These are phyloP conservation scores for Capronia americana DNA, from an alignment of 2,329 filamentous ascomycete species.

Conservation along the genomic window DNA sequence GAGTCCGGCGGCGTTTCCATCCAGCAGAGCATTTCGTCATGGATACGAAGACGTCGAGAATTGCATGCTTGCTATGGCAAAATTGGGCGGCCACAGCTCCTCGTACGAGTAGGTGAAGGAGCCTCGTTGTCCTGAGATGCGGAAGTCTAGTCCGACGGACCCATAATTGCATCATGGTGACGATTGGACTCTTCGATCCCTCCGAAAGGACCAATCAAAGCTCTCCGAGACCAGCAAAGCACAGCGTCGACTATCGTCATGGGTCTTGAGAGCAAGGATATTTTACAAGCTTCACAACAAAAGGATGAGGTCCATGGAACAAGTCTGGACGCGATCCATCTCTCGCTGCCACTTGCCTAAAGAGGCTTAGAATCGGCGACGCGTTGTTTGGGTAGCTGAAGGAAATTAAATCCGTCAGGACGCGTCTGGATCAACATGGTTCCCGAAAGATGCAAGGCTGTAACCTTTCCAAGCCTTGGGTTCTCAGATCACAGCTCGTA, in stretches of 20 bases:
- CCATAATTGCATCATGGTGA: slow-evolving; percentile 5
- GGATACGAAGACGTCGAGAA: background rate
- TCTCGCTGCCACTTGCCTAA: background rate
- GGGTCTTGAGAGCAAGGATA: background rate
- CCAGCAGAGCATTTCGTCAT: slow-evolving; percentile 7
- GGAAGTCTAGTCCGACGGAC: background rate
- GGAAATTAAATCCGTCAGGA: background rate
- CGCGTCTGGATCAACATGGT: background rate
- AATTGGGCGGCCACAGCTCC: background rate
- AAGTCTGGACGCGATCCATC: background rate
- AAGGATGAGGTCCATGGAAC: background rate
- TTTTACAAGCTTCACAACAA: background rate
- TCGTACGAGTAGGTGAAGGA: too few species aligned
- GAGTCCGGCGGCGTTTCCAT: slow-evolving; percentile 3
- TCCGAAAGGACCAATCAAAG: background rate
- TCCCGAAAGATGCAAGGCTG: background rate
- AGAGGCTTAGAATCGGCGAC: background rate
- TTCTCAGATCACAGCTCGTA: background rate
- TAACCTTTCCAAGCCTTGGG: too few species aligned
- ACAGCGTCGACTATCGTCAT: background rate
- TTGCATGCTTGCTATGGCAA: slow-evolving; percentile 4
- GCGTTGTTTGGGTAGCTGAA: background rate
- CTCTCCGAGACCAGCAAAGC: background rate
- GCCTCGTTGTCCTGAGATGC: background rate
- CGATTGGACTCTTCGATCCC: background rate